A percentile compares a stretch with the other conserved stretches of the same genome.
Conservation (phyloP, 345 rosid genomes). For the Gossypium anomalum region DNA sequence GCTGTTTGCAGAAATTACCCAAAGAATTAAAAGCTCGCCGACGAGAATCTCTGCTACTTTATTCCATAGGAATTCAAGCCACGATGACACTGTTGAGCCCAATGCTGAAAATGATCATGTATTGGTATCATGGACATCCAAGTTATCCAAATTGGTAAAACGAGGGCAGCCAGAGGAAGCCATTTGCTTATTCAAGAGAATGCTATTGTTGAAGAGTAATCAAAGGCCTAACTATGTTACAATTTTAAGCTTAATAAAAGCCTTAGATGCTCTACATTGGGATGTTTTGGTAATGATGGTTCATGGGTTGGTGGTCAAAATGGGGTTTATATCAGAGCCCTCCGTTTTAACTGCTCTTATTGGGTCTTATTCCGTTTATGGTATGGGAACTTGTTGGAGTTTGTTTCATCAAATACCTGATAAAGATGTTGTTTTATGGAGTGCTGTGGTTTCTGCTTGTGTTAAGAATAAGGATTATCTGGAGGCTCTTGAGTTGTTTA, state of each 20-base stretch:
- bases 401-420: conserved; percentile 22
- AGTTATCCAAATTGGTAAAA: conserved; percentile 17
- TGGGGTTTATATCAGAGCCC: conserved; percentile 23
- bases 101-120: conserved; percentile 6
- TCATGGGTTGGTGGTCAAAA: conserved; percentile 24
- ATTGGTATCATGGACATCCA: conserved; percentile 23
- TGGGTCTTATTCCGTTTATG: conserved; percentile 18
- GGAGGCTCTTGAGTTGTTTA: conserved; percentile 25
- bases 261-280: conserved; percentile 17
- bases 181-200: conserved; percentile 20
- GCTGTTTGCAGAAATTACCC: conserved; percentile 24
- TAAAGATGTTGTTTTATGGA: conserved; percentile 26
- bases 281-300: conserved; percentile 10
- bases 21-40: conserved; percentile 1
- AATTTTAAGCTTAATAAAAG: conserved; percentile 17
- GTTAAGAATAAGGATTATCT: conserved; percentile 21
- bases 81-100: not conserved
- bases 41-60: not conserved
- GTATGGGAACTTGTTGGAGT: conserved; percentile 14
- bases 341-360: conserved; percentile 23
- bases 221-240: conserved; percentile 31
- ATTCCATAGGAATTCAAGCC: not conserved
- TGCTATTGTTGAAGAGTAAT: conserved; percentile 15
- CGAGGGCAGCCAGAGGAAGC: conserved; percentile 20
- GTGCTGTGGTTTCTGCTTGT: conserved; percentile 29